Conservation (phyloP, 768 basidiomycete species). For the Atractiella rhizophila region DNA sequence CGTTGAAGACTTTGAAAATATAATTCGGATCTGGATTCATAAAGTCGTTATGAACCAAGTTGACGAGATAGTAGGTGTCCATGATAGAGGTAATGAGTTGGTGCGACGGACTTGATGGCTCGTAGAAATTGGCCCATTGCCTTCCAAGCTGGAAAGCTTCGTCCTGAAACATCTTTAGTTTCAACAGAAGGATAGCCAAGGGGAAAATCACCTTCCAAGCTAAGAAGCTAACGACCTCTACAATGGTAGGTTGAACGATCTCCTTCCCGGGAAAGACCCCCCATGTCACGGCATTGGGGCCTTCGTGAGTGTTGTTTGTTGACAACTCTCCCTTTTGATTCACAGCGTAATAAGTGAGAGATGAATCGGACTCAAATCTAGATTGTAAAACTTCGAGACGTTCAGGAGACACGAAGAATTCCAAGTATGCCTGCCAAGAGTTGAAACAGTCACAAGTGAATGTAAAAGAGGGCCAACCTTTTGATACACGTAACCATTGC, state of each 20-base stretch:
- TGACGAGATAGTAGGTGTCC: constrained; percentile 61
- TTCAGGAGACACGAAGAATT: constrained; percentile 47
- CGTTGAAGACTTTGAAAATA: constrained; percentile 16
- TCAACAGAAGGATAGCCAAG: neutral
- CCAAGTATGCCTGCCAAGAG: constrained; percentile 83
- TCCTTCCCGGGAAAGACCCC: constrained; percentile 94
- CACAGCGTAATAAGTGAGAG: constrained; percentile 90
- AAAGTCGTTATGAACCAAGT: constrained; percentile 73
- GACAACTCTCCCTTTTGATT: constrained; percentile 82
- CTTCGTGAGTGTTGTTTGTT: constrained; percentile 82
- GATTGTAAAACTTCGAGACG: constrained; percentile 17
- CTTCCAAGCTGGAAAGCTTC: constrained; percentile 90
- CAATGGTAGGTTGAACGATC: constrained; percentile 84
- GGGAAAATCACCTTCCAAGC: constrained; percentile 58
- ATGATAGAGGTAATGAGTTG: constrained; percentile 44
- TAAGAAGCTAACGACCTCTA: constrained; percentile 74
- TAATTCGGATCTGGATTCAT: constrained; percentile 14
- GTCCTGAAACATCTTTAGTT: constrained; percentile 31
- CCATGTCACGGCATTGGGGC: constrained; percentile 97
- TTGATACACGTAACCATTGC: constrained; percentile 80
- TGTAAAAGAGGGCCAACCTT: constrained; percentile 31
- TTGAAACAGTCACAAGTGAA: no score
- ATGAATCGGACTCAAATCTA: constrained; percentile 36
- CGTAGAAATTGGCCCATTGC: constrained; percentile 71
- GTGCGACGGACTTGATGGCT: constrained; percentile 43